Base-by-base conservation (phyloP, 208 protist species). In the Leishmania mexicana region DNA sequence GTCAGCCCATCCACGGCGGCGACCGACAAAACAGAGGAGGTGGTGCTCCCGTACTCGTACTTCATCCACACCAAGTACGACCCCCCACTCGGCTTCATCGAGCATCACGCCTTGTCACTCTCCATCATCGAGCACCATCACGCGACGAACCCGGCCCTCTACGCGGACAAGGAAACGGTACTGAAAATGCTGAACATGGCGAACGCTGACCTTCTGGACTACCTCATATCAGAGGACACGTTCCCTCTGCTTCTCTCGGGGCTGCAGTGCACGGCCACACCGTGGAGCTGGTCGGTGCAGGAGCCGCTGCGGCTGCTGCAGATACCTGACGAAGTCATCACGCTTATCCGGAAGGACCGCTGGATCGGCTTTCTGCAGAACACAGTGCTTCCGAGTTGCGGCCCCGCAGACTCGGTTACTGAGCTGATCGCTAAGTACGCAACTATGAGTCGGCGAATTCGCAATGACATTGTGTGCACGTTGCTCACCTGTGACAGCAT, bases 11-110 rank as follows among this genome's bases (percentile, higher is more conserved):
- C 67, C 21, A 42, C 54, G 11, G 35, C 62, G 54, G 38, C 76
- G 19, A 75, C 73, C 1, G 49, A 79, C 40, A 67, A 65, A 40
- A 65, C 72, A 8, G 75, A 79, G n/a, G 75, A 78, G n/a, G 38
- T 54, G 40, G 73, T 78, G 35, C 81, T 93, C 42, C 90, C 92
- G 4, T 96, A 96, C 84, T 87, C 87, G 11, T 92, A 87, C 79
- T 93, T 88, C 70, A 90, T 96, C 53, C 93, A 96, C 65, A 85
- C 90, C 42, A 53, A 90, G 72, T 93, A 96, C 75, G 74, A 86
- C 57, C 91, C 93, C 0, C 91, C 93, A 3, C 87, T 95, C 28
- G 90, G 91, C 42, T 96, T 92, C 78, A 94, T 96, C 58, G 91
- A 96, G 65, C 81, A 89, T 78, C 91, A 96, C 86, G 91, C 90